phyloP scores from a whole-genome alignment of 768 basidiomycete species.

The Pleurotus djamor region DNA sequence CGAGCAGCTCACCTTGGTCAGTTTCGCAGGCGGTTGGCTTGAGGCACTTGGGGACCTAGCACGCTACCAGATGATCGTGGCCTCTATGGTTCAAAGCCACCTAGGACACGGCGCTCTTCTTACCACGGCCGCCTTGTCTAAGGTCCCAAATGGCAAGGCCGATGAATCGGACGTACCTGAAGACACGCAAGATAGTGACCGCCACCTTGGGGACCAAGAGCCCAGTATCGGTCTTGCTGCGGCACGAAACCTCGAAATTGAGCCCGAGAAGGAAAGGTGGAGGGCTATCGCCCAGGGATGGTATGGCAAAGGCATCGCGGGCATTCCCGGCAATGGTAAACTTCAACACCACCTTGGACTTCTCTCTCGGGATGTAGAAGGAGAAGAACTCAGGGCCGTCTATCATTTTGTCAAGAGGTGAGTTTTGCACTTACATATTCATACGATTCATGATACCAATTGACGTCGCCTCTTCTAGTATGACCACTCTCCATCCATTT shows the following conservation, averaged over 20 bases:
- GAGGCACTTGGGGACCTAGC: slow-evolving; percentile 97
- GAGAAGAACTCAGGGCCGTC: slow-evolving; percentile 78
- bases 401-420: slow-evolving; percentile 97
- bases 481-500: slow-evolving; percentile 91
- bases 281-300: slow-evolving; percentile 85
- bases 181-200: slow-evolving; percentile 9
- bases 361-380: slow-evolving; percentile 79
- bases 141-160: slow-evolving; percentile 30
- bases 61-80: slow-evolving; percentile 93
- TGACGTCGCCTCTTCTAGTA: slow-evolving; percentile 41
- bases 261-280: slow-evolving; percentile 93
- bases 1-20: slow-evolving; percentile 70
- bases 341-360: slow-evolving; percentile 93
- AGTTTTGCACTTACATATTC: slow-evolving; percentile 18
- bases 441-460: background rate
- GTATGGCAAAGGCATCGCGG: slow-evolving; percentile 85
- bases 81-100: slow-evolving; percentile 69
- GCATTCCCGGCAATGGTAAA: slow-evolving; percentile 92
- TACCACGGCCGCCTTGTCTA: slow-evolving; percentile 55
- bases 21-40: slow-evolving; percentile 85
- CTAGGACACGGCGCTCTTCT: slow-evolving; percentile 40
- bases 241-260: slow-evolving; percentile 77
- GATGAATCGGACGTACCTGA: slow-evolving; percentile 14
- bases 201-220: background rate
- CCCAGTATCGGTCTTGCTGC: slow-evolving; percentile 87